Evolutionary conservation across 805 yeast genomes (phyloP).

Genomic region (Clavispora phyllophila): DNA sequence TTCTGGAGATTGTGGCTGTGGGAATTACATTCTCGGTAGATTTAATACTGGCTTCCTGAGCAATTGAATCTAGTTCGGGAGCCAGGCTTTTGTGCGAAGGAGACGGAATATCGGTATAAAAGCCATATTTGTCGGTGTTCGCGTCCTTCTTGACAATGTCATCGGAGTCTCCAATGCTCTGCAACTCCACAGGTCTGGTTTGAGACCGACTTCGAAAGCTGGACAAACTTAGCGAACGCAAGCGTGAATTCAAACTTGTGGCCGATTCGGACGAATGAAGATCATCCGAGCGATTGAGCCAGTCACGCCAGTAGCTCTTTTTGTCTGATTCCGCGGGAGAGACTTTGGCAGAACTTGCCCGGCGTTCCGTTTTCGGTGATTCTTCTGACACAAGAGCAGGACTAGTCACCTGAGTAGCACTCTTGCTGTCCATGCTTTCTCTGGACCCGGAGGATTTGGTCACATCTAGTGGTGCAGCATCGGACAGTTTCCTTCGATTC

Average conservation of each 20-base stretch:
- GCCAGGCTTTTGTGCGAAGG: background rate
- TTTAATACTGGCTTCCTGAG: background rate
- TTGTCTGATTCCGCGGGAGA: background rate
- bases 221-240: background rate
- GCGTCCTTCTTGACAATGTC: slow-evolving; percentile 2
- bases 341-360: background rate
- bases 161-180: slow-evolving; percentile 14
- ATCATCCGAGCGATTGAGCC: slow-evolving; percentile 9
- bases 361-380: background rate
- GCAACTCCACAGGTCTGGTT: slow-evolving; percentile 42
- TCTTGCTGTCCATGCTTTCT: background rate
- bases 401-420: background rate
- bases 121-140: slow-evolving; percentile 47
- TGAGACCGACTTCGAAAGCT: background rate
- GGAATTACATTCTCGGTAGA: background rate
- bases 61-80: background rate
- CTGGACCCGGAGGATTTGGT: background rate
- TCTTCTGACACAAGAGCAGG: background rate
- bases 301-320: slow-evolving; percentile 5
- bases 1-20: background rate
- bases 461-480: background rate
- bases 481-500: background rate
- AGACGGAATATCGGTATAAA: slow-evolving; percentile 25
- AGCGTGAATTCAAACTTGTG: background rate
- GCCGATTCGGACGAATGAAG: background rate